Base-by-base conservation (phyloP, 768 basidiomycete genomes). In the Terana coerulea region DNA sequence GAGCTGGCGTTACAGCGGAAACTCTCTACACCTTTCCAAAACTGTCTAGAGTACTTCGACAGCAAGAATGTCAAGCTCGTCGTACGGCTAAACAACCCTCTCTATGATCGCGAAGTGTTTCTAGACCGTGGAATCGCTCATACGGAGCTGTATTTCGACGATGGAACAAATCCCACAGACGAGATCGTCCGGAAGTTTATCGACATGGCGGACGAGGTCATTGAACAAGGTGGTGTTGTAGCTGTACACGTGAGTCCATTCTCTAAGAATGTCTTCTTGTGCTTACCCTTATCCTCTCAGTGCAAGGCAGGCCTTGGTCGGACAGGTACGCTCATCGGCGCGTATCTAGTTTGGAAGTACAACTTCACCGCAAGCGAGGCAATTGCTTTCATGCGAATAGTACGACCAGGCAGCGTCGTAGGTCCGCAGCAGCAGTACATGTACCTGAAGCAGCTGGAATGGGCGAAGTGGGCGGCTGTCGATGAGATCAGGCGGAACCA, bases 301-400 rank as follows among this genome's bases (percentile, higher is more conserved):
- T 97, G 93, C 67, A 95, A 95, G 75, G 97, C 97, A 43, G 97
- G 97, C 35, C 77, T 99, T 10, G 97, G 97, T 21, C 79, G 97
- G 49, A 98, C 97, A 5, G 97, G 97, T 3, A 95, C 94, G 3
- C 76, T 99, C 53, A 95, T 99, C 55, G 97, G 97, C 30, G 97
- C 95, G 8, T 98, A 98, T 75, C 79, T 99, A 49, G 91, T 97
- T 55, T 99, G 97, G 90, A 98, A 98, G 69, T 95, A 98, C 61
- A 91, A 91, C 19, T 99, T 99, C 66, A 92, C 94, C 15, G 95
- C 95, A 1, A 81, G 85, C 45, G 92, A 98, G 70, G 97, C 88
- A 5, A 98, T 98, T 51, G 97, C 88, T 0, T 98, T 95, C 69
- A 98, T 98, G 97, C 87, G 97, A 17, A 91, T 99, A 59, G 85